Base-by-base conservation (phyloP, 257 asterid species). In the Vinca minor region DNA sequence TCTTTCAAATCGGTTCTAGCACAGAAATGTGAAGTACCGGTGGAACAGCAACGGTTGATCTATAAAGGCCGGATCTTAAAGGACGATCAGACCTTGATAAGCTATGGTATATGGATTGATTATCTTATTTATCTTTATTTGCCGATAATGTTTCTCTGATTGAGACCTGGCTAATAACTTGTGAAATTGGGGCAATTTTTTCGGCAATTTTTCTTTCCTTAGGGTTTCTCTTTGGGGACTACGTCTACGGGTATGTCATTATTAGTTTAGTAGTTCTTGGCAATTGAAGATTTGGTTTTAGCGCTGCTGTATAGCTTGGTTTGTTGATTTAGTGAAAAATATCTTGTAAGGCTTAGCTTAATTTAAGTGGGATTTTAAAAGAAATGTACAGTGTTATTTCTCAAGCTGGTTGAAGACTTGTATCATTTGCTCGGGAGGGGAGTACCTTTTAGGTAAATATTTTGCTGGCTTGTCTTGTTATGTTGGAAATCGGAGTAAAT, bases 21-120 rank as follows among this genome's bases (percentile, higher is more conserved):
- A 23, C 73, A 69, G 81, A 76, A 72, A 20, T 78, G 83, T 62
- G 83, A 77, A 15, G 66, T 85, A 60, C 82, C 88, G 4, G 62
- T 77, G n/a, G 77, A 74, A 44, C 83, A 74, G 69, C 91, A 82
- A 76, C 79, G 86, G 17, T 58, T 82, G 69, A 79, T 82, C 78
- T 82, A 85, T 59, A 82, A 80, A 47, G 91, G 91, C 38, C 82
- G 91, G 81, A 76, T 84, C 75, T 65, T 84, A 63, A 84, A 84
- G 76, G 88, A 82, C 58, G 88, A 84, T 65, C 88, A 82, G 68
- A 80, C 88, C 74, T 80, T 82, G 15, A 50, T 29, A 44, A 82
- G 84, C 78, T 80, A 74, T 54, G 88, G 91, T 84, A 82, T 49
- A 44, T 38, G 20, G 59, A 53, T 53, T 53, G 21, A 14, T 53